Evolutionary conservation across 257 asterid species (phyloP).

Genomic region (Fraxinus americana): DNA sequence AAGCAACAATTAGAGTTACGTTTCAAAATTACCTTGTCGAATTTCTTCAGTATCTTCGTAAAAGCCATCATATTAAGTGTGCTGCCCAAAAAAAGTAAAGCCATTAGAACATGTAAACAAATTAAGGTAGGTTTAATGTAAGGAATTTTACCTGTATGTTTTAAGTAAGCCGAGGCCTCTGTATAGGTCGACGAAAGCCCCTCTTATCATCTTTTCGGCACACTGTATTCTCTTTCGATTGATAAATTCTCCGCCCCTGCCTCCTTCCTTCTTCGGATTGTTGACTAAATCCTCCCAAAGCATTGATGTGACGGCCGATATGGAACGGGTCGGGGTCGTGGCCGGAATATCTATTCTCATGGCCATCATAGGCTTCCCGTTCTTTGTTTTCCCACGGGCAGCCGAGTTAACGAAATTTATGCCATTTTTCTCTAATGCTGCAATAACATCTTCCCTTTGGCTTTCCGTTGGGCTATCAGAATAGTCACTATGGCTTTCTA

Average conservation of each 20-base stretch:
- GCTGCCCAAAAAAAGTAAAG: slow-evolving; percentile 42
- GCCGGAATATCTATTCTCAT: slow-evolving; percentile 86
- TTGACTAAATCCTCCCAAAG: slow-evolving; percentile 80
- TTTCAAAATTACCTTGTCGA: slow-evolving; percentile 67
- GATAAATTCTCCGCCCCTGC: slow-evolving; percentile 53
- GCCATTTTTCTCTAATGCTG: slow-evolving; percentile 71
- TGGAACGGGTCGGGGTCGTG: slow-evolving; percentile 75
- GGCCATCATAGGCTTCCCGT: slow-evolving; percentile 61
- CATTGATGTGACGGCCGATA: slow-evolving; percentile 75
- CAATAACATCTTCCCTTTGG: slow-evolving; percentile 57
- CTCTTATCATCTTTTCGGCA: slow-evolving; percentile 93
- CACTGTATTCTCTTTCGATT: slow-evolving; percentile 72
- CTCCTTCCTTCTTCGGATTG: slow-evolving; percentile 66
- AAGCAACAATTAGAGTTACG: not conserved
- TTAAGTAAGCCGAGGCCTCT: slow-evolving; percentile 83
- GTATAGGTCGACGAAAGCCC: slow-evolving; percentile 89
- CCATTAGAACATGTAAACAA: slow-evolving; percentile 21
- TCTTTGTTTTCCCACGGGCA: slow-evolving; percentile 44
- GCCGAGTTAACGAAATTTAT: slow-evolving; percentile 60
- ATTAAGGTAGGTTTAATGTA: not conserved
- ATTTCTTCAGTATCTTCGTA: slow-evolving; percentile 87
- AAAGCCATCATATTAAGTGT: slow-evolving; percentile 94
- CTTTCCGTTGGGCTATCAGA: slow-evolving; percentile 44
- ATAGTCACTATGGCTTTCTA: slow-evolving; percentile 58
- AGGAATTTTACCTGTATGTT: slow-evolving; percentile 62